Conservation (phyloP, 164 flowering plant genomes). For the Macadamia integrifolia region DNA sequence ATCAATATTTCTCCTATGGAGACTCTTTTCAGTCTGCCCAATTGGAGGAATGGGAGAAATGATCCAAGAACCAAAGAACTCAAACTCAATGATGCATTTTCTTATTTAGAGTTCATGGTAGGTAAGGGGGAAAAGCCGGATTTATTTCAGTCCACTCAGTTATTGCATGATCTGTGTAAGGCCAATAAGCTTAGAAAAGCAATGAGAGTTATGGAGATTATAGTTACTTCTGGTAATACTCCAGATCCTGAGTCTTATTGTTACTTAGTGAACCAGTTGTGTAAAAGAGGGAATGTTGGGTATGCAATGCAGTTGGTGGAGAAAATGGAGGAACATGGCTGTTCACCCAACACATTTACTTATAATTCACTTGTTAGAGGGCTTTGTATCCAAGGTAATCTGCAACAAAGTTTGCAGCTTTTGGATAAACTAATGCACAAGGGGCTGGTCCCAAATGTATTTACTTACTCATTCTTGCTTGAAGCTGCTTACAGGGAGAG, state of each 20-base stretch:
- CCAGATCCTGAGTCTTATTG: conserved; percentile 63
- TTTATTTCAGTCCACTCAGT: conserved; percentile 51
- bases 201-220: conserved; percentile 63
- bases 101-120: conserved; percentile 55
- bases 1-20: conserved; percentile 47
- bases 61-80: conserved; percentile 38
- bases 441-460: conserved; percentile 74
- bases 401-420: conserved; percentile 58
- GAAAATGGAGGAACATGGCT: conserved; percentile 72
- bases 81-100: conserved; percentile 55
- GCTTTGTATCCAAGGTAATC: conserved; percentile 59
- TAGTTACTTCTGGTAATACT: conserved; percentile 50
- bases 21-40: conserved; percentile 47
- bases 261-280: conserved; percentile 61
- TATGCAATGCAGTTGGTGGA: conserved; percentile 84
- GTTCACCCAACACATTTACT: conserved; percentile 47
- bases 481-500: conserved; percentile 79
- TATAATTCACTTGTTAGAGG: conserved; percentile 82
- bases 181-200: conserved; percentile 58
- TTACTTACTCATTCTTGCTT: conserved; percentile 72
- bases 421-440: conserved; percentile 60
- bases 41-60: conserved; percentile 51
- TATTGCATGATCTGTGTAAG: conserved; percentile 75
- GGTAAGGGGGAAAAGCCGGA: conserved; percentile 75
- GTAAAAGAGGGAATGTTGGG: conserved; percentile 71